A percentile compares a stretch with the other conserved stretches of the same genome.
These are phyloP conservation scores for Penicillium italicum DNA, from an alignment of 2,329 filamentous ascomycete species.

Conservation along the genomic window DNA sequence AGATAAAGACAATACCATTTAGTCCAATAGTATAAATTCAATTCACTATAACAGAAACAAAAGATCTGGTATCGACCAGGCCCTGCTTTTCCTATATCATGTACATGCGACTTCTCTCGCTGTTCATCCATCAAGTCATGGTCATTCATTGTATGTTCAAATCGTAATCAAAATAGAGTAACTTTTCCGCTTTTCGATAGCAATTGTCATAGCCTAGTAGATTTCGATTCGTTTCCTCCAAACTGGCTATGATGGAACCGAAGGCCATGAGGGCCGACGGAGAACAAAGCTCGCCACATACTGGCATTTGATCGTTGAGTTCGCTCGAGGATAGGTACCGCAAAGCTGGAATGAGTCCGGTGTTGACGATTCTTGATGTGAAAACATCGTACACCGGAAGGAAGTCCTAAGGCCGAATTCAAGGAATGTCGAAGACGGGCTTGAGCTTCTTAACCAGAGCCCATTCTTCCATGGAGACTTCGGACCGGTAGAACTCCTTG, in stretches of 20 bases:
- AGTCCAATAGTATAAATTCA: slow-evolving; percentile 1
- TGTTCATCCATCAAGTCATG: slow-evolving; percentile 24
- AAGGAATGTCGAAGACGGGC: slow-evolving; percentile 83
- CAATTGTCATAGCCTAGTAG: slow-evolving; percentile 14
- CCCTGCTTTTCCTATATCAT: slow-evolving; percentile 25
- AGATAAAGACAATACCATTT: not conserved
- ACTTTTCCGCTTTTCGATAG: slow-evolving; percentile 20
- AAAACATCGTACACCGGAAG: slow-evolving; percentile 1
- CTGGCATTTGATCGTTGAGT: slow-evolving; percentile 4
- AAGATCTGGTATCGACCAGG: slow-evolving; percentile 24
- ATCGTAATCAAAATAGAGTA: slow-evolving; percentile 21
- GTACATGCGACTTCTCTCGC: slow-evolving; percentile 27
- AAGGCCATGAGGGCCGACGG: slow-evolving; percentile 4
- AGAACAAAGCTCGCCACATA: slow-evolving; percentile 8
- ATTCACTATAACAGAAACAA: slow-evolving; percentile 19
- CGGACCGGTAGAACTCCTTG: slow-evolving; percentile 89
- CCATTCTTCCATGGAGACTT: slow-evolving; percentile 93
- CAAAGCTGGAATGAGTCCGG: slow-evolving; percentile 7
- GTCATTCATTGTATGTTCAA: slow-evolving; percentile 29
- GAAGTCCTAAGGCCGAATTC: slow-evolving; percentile 27
- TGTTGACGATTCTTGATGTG: not conserved
- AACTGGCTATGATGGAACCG: slow-evolving; percentile 5
- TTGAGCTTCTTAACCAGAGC: slow-evolving; percentile 91
- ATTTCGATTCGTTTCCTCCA: slow-evolving; percentile 10
- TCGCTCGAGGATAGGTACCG: slow-evolving; percentile 4